phyloP scores from a whole-genome alignment of 129 eudicot species.

The Pittosporum tobira region DNA sequence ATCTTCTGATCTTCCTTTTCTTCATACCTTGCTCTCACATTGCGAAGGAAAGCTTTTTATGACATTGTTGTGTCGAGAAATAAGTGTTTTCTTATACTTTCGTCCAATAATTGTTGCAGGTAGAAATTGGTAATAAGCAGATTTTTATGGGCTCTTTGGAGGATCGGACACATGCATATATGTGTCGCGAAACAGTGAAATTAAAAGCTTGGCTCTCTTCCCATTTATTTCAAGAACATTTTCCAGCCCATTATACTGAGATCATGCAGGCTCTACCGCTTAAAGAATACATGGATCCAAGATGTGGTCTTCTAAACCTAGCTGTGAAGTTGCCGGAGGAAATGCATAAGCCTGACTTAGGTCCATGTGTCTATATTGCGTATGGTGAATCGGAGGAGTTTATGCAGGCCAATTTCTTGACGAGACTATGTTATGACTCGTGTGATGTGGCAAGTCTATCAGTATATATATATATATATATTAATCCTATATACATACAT shows the following conservation, averaged over 20 bases:
- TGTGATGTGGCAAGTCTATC: conserved; percentile 72
- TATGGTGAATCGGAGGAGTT: conserved; percentile 81
- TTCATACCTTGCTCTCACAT: neutral
- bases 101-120: conserved; percentile 25
- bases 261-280: conserved; percentile 51
- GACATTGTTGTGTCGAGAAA: conserved; percentile 2
- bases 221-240: conserved; percentile 54
- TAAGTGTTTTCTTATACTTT: neutral
- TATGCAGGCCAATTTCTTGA: conserved; percentile 53
- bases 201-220: conserved; percentile 72
- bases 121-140: conserved; percentile 53
- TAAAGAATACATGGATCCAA: conserved; percentile 58
- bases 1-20: neutral
- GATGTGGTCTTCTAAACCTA: conserved; percentile 59
- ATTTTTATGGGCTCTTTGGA: conserved; percentile 63
- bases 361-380: conserved; percentile 71
- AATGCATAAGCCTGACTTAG: conserved; percentile 43
- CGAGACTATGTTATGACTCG: conserved; percentile 55
- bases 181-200: conserved; percentile 49
- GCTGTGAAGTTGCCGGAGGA: conserved; percentile 52
- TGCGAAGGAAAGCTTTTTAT: neutral
- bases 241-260: conserved; percentile 52
- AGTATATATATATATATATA: too few species aligned
- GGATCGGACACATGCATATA: conserved; percentile 48
- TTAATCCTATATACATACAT: too few species aligned